These are phyloP conservation scores for Ophiosphaerella herpotricha DNA, from an alignment of 2,329 filamentous ascomycete species.

Conservation along the genomic window DNA sequence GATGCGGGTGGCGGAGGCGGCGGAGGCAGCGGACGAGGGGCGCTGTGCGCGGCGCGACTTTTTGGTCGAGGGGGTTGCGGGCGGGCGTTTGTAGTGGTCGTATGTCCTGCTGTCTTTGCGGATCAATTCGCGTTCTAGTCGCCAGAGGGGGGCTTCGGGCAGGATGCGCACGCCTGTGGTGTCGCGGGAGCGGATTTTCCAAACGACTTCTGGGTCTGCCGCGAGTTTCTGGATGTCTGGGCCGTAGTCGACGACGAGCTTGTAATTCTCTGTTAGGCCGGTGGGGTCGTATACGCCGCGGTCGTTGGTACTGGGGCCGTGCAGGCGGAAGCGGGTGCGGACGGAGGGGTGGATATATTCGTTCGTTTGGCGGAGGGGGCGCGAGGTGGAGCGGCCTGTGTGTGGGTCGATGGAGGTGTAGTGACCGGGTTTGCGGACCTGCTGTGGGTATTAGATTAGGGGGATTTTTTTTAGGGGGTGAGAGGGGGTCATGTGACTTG, in stretches of 20 bases:
- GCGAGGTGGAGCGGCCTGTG: slow-evolving; percentile 48
- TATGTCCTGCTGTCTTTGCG: slow-evolving; percentile 50
- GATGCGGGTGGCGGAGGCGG: slow-evolving; percentile 10
- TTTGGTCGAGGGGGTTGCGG: slow-evolving; percentile 26
- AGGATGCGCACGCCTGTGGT: slow-evolving; percentile 46
- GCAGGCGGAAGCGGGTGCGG: slow-evolving; percentile 50
- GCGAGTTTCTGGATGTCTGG: slow-evolving; percentile 23
- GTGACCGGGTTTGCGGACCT: slow-evolving; percentile 52
- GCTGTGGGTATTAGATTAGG: no score
- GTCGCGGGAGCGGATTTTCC: slow-evolving; percentile 46
- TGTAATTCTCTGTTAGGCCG: slow-evolving; percentile 54
- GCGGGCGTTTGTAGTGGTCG: slow-evolving; percentile 46
- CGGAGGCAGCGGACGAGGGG: slow-evolving; percentile 22
- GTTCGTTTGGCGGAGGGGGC: slow-evolving; percentile 54
- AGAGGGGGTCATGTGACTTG: no score
- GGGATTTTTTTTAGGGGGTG: no score
- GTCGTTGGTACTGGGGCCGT: slow-evolving; percentile 54
- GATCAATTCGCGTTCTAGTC: slow-evolving; percentile 50
- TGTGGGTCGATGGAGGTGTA: slow-evolving; percentile 54
- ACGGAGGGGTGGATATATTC: slow-evolving; percentile 59
- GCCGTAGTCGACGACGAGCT: slow-evolving; percentile 51
- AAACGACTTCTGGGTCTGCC: slow-evolving; percentile 49
- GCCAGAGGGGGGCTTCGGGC: slow-evolving; percentile 53
- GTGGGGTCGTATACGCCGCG: slow-evolving; percentile 50
- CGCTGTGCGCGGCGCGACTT: slow-evolving; percentile 18